phyloP scores from a whole-genome alignment of 2,329 filamentous ascomycete genomes.

The Calonectria naviculata region DNA sequence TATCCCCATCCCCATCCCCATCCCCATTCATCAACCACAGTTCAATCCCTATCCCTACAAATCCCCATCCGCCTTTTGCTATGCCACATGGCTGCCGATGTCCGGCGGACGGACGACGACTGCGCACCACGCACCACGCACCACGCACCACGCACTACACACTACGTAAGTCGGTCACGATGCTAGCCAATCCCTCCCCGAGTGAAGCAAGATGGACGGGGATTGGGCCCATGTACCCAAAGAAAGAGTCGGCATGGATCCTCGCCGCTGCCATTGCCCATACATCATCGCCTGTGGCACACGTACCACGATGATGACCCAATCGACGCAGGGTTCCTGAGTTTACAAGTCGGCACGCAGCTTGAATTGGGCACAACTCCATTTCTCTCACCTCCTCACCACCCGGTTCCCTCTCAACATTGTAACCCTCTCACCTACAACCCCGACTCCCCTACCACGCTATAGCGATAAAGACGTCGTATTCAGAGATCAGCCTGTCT shows the following conservation, averaged over 20 bases:
- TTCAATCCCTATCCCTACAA: constrained; percentile 32
- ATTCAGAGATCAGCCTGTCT: constrained; percentile 26
- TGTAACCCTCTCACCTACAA: constrained; percentile 7
- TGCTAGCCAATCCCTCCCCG: neutral
- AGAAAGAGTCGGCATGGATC: constrained; percentile 7
- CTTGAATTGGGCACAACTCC: neutral
- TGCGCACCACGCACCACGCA: neutral
- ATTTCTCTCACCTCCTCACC: neutral
- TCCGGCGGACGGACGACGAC: constrained; percentile 5
- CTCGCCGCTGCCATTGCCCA: constrained; percentile 1
- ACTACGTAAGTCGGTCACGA: constrained; percentile 13
- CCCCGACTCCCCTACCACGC: constrained; percentile 14
- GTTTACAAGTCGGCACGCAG: neutral
- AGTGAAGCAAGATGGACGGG: neutral
- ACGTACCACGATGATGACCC: constrained; percentile 17
- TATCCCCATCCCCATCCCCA: constrained; percentile 19
- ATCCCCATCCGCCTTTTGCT: constrained; percentile 27
- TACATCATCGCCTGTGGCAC: neutral
- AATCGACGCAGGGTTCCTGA: constrained; percentile 13
- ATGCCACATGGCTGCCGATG: constrained; percentile 27
- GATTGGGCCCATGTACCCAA: constrained; percentile 6
- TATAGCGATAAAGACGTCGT: constrained; percentile 30
- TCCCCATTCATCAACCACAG: constrained; percentile 20
- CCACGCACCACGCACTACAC: neutral
- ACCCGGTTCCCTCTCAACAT: constrained; percentile 7